Base-by-base conservation (phyloP, 306 rosid genomes). In the Senna tora region DNA sequence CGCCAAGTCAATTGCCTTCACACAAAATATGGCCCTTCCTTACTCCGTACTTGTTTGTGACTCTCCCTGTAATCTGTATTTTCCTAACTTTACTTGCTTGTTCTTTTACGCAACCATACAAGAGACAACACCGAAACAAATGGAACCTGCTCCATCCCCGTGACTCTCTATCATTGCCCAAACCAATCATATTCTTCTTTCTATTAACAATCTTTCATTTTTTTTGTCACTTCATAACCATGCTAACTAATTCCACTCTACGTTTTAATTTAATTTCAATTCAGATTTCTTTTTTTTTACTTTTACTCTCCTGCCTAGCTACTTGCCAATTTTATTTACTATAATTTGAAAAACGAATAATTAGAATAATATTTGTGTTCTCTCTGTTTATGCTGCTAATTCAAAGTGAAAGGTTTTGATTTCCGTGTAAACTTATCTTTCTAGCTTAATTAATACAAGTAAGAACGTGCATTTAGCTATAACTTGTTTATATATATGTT, bases 1-100 rank as follows among this genome's bases (percentile, higher is more conserved):
- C 30, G 3, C 67, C 42, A 69, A 56, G 77, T 82, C 85, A 82
- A 77, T 46, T 39, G 33, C 51, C 39, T 65, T 72, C 63, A 22
- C 74, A 41, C 68, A 71, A 65, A 51, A 12, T 7, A 64, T 54
- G 59, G 22, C 59, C 15, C 22, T 3, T 6, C 3, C 38, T 6
- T 33, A 33, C 39, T 4, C 8, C 6, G 30, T 34, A 6, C 57
- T 13, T 69, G 74, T 55, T 55, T 69, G 84, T 75, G 70, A 75
- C 59, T 14, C 12, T 47, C 19, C 12, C 2, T 60, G 0, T n/a
- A n/a, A n/a, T 47, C 53, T 47, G 53, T 52, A 30, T 52, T 16
- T 41, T 38, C 74, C 53, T 47, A 15, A 47, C 11, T 59, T 59
- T 59, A 32, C 22, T 16, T 33, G 7, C 65, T 59, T 59, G 65